phyloP scores from a whole-genome alignment of 2,329 filamentous ascomycete species.

The Colletotrichum noveboracense region DNA sequence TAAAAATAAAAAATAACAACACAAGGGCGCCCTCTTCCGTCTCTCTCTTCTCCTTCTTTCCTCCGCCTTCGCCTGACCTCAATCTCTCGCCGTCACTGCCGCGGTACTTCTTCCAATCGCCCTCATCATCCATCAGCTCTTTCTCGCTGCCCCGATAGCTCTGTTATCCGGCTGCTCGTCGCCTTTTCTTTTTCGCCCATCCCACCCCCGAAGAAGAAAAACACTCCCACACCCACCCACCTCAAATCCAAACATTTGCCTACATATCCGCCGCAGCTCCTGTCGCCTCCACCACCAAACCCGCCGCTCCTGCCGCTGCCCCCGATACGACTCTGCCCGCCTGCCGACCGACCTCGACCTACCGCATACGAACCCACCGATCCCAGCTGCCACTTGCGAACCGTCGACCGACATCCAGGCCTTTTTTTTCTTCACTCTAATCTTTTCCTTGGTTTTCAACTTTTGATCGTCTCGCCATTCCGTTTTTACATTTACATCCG shows the following conservation, averaged over 20 bases:
- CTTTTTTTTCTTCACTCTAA: background rate
- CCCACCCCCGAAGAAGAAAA: background rate
- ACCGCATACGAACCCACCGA: constrained; percentile 12
- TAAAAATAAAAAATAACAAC: background rate
- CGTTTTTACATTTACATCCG: background rate
- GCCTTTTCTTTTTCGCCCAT: background rate
- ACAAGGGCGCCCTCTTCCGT: background rate
- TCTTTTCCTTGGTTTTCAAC: background rate
- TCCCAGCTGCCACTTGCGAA: background rate
- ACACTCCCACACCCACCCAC: background rate
- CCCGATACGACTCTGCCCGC: constrained; percentile 6
- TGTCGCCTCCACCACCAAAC: background rate
- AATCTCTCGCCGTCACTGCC: background rate
- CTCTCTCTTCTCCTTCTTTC: background rate
- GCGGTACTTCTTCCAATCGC: background rate
- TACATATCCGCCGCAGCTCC: background rate
- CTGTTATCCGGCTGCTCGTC: background rate
- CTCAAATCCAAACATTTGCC: background rate
- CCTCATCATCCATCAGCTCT: background rate
- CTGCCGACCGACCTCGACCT: background rate
- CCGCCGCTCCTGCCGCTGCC: background rate
- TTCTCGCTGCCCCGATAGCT: background rate
- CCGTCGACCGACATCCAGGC: background rate
- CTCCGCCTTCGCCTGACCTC: background rate
- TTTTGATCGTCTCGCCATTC: background rate